These are phyloP conservation scores for Orbilia quercus DNA, from an alignment of 2,329 filamentous ascomycete genomes.

Conservation along the genomic window DNA sequence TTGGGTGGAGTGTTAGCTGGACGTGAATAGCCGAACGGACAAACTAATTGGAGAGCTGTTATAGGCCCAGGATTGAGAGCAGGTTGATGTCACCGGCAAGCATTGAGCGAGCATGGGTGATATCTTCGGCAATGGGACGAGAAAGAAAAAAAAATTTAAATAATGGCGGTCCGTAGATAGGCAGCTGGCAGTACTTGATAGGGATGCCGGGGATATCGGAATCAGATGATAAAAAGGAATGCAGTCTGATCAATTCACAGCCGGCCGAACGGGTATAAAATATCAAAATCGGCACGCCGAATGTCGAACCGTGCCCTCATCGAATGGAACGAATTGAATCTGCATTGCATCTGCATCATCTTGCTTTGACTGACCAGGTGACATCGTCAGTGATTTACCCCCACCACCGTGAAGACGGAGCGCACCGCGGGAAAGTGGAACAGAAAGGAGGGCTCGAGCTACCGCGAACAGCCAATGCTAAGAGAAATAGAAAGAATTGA, in stretches of 20 bases:
- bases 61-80: constrained; percentile 24
- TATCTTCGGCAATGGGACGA: constrained; percentile 52
- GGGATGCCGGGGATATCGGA: constrained; percentile 21
- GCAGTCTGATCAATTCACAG: constrained; percentile 18
- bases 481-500: constrained; percentile 13
- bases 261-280: constrained; percentile 18
- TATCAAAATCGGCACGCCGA: constrained; percentile 34
- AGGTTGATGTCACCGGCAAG: constrained; percentile 54
- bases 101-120: constrained; percentile 14
- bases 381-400: constrained; percentile 16
- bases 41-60: constrained; percentile 28
- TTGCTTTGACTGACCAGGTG: constrained; percentile 24
- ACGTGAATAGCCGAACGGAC: constrained; percentile 39
- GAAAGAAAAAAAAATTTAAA: constrained; percentile 13
- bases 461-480: constrained; percentile 34
- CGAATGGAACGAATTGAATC: constrained; percentile 4
- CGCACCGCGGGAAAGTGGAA: constrained; percentile 46
- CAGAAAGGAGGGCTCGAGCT: constrained; percentile 48
- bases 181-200: no score
- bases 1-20: not conserved
- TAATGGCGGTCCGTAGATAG: constrained; percentile 19
- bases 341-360: constrained; percentile 19
- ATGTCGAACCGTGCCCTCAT: not conserved
- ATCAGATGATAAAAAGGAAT: constrained; percentile 32
- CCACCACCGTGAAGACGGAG: constrained; percentile 41